A percentile compares a stretch with the other conserved stretches of the same genome.
Evolutionary conservation across 2,329 filamentous ascomycete species (phyloP).

Genomic region (Trichophyton schoenleinii): DNA sequence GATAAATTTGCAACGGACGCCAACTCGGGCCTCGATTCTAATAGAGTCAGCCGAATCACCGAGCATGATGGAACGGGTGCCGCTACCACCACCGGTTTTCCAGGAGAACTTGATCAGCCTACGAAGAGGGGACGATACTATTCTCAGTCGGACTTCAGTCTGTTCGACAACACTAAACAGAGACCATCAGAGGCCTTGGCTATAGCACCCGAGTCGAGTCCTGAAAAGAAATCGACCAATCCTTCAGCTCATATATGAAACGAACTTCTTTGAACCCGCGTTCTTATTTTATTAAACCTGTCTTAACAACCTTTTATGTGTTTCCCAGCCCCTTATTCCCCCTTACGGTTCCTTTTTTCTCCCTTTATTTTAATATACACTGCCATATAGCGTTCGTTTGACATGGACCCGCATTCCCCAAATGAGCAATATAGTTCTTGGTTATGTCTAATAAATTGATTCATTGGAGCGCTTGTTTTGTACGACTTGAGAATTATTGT

Average conservation of each 20-base stretch:
- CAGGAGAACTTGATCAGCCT: neutral
- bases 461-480: too few relatives aligned
- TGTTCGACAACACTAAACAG: conserved; percentile 3
- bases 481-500: too few relatives aligned
- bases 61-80: neutral
- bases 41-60: neutral
- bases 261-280: neutral
- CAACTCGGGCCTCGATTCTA: conserved; percentile 5
- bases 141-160: neutral
- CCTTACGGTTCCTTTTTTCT: neutral
- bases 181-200: neutral
- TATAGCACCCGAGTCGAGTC: neutral
- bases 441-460: neutral
- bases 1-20: conserved; percentile 18
- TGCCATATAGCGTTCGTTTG: neutral
- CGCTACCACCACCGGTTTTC: neutral
- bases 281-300: neutral
- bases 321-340: neutral
- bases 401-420: neutral
- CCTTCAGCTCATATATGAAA: neutral
- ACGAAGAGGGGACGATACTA: conserved; percentile 7
- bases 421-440: neutral
- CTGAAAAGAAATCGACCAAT: neutral
- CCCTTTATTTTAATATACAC: neutral
- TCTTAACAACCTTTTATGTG: neutral